Conservation (phyloP, 352 stramenopile genomes). For the Phytophthora pistaciae region DNA sequence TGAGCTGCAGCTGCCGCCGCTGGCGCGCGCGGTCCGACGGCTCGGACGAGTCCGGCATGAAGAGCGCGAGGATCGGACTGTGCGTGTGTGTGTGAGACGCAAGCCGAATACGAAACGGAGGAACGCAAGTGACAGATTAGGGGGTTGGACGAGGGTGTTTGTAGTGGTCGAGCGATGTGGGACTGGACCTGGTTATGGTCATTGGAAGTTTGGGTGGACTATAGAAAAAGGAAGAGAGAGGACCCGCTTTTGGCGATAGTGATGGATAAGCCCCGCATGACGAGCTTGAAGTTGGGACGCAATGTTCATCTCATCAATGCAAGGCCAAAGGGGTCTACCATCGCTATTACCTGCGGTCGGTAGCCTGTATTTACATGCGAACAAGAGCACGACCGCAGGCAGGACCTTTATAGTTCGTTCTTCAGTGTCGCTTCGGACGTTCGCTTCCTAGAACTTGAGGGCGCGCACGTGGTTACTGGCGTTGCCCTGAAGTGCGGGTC, state of each 20-base stretch:
- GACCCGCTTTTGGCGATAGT: not conserved
- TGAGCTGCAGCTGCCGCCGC: slow-evolving; percentile 43
- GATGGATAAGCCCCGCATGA: not conserved
- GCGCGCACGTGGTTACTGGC: no score
- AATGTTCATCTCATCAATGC: no score
- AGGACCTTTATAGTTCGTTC: no score
- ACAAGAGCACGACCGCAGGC: no score
- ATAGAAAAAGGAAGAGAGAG: not conserved
- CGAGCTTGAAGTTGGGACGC: not conserved
- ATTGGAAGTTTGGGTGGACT: not conserved
- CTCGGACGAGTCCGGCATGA: not conserved
- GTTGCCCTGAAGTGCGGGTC: no score
- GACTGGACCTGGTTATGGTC: not conserved
- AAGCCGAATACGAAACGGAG: not conserved
- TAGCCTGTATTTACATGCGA: no score
- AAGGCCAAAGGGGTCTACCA: no score
- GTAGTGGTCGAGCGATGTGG: not conserved
- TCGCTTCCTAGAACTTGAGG: no score
- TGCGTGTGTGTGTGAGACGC: not conserved
- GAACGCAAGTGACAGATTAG: not conserved
- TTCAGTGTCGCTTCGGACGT: no score
- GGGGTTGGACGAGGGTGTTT: not conserved
- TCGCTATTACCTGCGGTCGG: no score
- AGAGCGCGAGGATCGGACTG: not conserved
- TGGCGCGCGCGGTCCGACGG: not conserved